phyloP scores from a whole-genome alignment of 176 grass and related monocot genomes.

The Musa schizocarpa region DNA sequence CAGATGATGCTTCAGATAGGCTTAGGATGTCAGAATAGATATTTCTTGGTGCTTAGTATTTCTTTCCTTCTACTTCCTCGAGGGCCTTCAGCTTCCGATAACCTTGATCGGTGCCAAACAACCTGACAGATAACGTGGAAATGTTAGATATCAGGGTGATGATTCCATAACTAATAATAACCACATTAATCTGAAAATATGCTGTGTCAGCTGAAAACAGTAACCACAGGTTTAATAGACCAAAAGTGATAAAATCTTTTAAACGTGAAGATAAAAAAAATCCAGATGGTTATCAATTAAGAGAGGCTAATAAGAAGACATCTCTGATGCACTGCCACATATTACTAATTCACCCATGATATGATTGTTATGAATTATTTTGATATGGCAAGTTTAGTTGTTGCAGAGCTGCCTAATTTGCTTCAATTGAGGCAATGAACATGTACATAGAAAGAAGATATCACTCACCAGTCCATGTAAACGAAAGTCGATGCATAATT shows the following conservation, averaged over 20 bases:
- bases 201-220: too few species aligned
- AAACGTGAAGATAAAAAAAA: too few species aligned
- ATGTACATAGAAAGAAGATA: too few species aligned
- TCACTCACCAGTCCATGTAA: constrained; percentile 9
- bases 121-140: constrained; percentile 2
- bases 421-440: background rate
- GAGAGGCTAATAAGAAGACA: too few species aligned
- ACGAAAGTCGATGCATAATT: constrained; percentile 18
- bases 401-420: background rate
- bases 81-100: constrained; percentile 25
- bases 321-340: too few species aligned
- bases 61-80: constrained; percentile 11
- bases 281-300: too few species aligned
- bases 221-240: too few species aligned
- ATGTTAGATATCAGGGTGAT: background rate
- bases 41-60: background rate
- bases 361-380: background rate
- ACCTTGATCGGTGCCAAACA: constrained; percentile 25
- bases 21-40: background rate
- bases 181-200: too few species aligned
- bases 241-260: too few species aligned
- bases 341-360: too few species aligned
- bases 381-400: background rate
- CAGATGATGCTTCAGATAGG: background rate
- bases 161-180: too few species aligned